These are phyloP conservation scores for Leccinum disarticulatum DNA, from an alignment of 768 basidiomycete species.

Conservation along the genomic window DNA sequence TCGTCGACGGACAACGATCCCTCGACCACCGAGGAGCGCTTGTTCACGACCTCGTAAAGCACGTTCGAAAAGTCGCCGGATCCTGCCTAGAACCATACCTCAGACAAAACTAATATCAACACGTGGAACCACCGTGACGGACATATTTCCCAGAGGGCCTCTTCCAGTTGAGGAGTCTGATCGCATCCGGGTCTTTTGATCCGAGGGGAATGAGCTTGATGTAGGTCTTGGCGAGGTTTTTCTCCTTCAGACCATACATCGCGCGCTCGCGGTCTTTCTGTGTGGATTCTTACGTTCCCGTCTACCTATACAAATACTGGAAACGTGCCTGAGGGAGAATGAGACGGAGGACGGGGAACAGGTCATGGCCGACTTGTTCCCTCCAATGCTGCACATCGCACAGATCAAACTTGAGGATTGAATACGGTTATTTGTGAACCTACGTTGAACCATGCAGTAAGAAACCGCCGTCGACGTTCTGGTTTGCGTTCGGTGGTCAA, in stretches of 20 bases:
- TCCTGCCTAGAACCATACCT: constrained; percentile 45
- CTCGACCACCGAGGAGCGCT: constrained; percentile 76
- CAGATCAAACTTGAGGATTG: constrained; percentile 11
- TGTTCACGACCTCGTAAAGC: constrained; percentile 81
- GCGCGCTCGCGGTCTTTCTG: constrained; percentile 94
- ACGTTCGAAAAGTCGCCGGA: constrained; percentile 90
- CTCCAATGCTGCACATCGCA: constrained; percentile 70
- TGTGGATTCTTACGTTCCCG: constrained; percentile 2
- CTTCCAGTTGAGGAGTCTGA: constrained; percentile 89
- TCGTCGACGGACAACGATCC: constrained; percentile 79
- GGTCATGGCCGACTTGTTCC: constrained; percentile 77
- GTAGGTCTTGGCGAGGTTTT: constrained; percentile 89
- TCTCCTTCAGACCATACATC: constrained; percentile 94
- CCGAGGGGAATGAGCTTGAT: constrained; percentile 87
- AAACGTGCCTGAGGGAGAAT: constrained; percentile 79
- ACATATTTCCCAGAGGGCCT: constrained; percentile 70
- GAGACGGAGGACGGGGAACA: constrained; percentile 88
- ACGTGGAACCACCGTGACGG: constrained; percentile 23
- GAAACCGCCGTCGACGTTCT: constrained; percentile 65
- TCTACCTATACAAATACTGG: background rate
- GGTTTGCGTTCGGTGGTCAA: constrained; percentile 71
- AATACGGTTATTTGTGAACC: constrained; percentile 25
- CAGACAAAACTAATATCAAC: background rate
- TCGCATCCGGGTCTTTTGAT: constrained; percentile 74
- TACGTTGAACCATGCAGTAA: constrained; percentile 83